Evolutionary conservation across 805 yeast genomes (phyloP).

Genomic region (Wickerhamiella azyma): DNA sequence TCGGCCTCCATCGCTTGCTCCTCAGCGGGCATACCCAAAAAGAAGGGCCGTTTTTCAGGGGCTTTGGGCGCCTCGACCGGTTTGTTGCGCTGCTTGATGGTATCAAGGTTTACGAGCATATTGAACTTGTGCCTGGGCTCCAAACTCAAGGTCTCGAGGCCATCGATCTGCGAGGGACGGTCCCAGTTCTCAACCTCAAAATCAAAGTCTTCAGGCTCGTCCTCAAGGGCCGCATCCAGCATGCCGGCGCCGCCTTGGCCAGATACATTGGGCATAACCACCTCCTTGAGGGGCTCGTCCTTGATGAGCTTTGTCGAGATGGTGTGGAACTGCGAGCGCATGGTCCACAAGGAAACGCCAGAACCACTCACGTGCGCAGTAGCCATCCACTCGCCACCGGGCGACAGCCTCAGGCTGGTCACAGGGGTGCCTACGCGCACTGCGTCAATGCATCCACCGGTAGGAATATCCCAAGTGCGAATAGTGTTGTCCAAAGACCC

Average conservation of each 20-base stretch:
- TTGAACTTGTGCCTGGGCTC: constrained; percentile 69
- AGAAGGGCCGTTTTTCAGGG: constrained; percentile 71
- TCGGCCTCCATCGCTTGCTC: constrained; percentile 15
- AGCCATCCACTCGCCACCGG: constrained; percentile 79
- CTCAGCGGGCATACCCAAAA: constrained; percentile 34
- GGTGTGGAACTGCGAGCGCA: constrained; percentile 67
- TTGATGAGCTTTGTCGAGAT: constrained; percentile 58
- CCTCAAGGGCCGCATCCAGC: constrained; percentile 53
- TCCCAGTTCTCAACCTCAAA: constrained; percentile 27
- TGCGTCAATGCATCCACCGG: constrained; percentile 95
- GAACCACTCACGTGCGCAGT: constrained; percentile 83
- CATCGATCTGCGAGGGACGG: constrained; percentile 39
- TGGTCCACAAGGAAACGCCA: constrained; percentile 88
- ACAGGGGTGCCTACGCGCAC: constrained; percentile 65
- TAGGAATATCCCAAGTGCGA: constrained; percentile 94
- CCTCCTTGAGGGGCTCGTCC: constrained; percentile 42
- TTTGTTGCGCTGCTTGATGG: constrained; percentile 73
- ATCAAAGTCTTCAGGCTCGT: constrained; percentile 23
- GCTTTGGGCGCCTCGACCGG: constrained; percentile 81
- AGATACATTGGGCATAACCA: constrained; percentile 58
- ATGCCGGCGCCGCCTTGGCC: constrained; percentile 64
- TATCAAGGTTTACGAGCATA: constrained; percentile 68
- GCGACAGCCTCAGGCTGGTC: constrained; percentile 67
- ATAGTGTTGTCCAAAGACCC: constrained; percentile 74
- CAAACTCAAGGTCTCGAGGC: constrained; percentile 57